These are phyloP conservation scores for Xylariaceae sp. DNA, from an alignment of 2,329 filamentous ascomycete species.

Conservation along the genomic window DNA sequence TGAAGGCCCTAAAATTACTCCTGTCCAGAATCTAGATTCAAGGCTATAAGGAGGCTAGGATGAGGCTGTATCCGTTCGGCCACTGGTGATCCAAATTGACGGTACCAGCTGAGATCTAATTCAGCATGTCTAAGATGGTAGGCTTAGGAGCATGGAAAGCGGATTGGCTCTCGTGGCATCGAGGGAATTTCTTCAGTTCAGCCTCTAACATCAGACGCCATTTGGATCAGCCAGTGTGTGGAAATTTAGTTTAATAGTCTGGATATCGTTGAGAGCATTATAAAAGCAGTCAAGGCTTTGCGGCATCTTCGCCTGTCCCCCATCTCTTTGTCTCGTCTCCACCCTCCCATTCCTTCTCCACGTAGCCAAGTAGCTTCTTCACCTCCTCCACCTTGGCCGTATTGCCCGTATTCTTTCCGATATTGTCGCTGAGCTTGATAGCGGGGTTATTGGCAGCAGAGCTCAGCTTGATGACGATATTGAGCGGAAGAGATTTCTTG, in stretches of 20 bases:
- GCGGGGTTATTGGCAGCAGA: slow-evolving; percentile 81
- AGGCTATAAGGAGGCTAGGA: slow-evolving; percentile 6
- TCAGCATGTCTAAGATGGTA: too few species aligned
- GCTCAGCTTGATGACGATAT: slow-evolving; percentile 97
- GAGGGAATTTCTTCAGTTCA: too few species aligned
- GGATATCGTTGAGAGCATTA: too few species aligned
- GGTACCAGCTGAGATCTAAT: too few species aligned
- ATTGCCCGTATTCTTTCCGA: slow-evolving; percentile 93
- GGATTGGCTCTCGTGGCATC: too few species aligned
- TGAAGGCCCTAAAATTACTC: too few species aligned
- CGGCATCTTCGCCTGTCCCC: slow-evolving; percentile 55
- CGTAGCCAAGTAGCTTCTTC: slow-evolving; percentile 84
- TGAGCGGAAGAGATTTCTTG: slow-evolving; percentile 86
- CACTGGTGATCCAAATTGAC: too few species aligned
- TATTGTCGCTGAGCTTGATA: slow-evolving; percentile 91
- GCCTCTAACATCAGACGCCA: too few species aligned
- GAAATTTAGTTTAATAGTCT: too few species aligned
- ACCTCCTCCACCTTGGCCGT: slow-evolving; percentile 78
- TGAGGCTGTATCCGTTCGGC: slow-evolving; percentile 20
- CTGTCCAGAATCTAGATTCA: too few species aligned
- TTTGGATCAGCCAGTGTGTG: too few species aligned
- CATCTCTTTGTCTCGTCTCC: slow-evolving; percentile 86
- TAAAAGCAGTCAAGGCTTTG: slow-evolving; percentile 11
- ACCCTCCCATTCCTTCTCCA: slow-evolving; percentile 81
- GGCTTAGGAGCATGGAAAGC: too few species aligned